Base-by-base conservation (phyloP, 2,329 filamentous ascomycete species). In the Ophiostoma triangulosporum region DNA sequence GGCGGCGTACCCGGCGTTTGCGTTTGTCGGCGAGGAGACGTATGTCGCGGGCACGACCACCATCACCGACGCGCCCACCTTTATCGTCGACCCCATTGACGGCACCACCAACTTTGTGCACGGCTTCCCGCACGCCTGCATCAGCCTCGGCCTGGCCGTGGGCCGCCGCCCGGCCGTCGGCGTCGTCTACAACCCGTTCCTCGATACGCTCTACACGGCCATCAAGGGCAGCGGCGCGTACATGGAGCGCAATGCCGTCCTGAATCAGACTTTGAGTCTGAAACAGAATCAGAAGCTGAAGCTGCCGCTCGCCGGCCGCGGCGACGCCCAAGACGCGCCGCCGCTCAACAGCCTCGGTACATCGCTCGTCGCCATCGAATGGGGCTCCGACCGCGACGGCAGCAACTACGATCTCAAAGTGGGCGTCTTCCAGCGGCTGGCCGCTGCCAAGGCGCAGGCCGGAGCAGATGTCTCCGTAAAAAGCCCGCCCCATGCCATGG, bases 101-200 rank as follows among this genome's bases (percentile, higher is more conserved):
- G 86, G 84, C 63, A 89, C 80, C 6, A 88, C 83, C 50, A 90
- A 90, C 73, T 89, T 91, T 63, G 77, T 90, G 48, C 86, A 90
- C 68, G 77, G 76, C 20, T 84, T 87, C 68, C 84, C 84, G 4
- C 76, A 80, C 61, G 84, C 86, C 57, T 86, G 81, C 69, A 83
- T 90, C 68, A 88, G 84, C 11, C 79, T 91, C 32, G 86, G 86
- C 46, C 74, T 91, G 54, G 76, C 83, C 43, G 68, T 88, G 57
- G 68, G 76, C 62, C 76, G 76, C 58, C 62, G 64, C 11, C 84
- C 86, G 22, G 71, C 73, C 52, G 74, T 90, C 45, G 86, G 86
- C 57, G 81, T 91, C 55, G 81, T 91, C 57, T 90, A 88, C 70
- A 90, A 90, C 68, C 86, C 86, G 0, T 88, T 84, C 68, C 80